Base-by-base conservation (phyloP, 176 grass and related monocot species). In the Chrysopogon serrulatus region DNA sequence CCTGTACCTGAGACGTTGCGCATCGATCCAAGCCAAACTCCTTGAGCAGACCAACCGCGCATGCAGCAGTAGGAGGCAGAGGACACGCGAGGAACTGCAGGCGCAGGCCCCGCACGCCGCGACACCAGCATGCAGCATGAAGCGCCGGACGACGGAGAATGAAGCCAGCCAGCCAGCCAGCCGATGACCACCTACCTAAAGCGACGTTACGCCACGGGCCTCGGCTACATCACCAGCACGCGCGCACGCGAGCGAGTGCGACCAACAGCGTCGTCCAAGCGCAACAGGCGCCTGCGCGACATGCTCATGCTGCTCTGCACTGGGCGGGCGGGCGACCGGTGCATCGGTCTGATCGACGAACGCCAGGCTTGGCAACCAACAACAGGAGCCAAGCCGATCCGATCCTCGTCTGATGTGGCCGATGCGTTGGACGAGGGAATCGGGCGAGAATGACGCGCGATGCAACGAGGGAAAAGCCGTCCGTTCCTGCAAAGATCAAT, bases 131-230 rank as follows among this genome's bases (percentile, higher is more conserved):
- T 68, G 18, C n/a, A 17, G 45, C n/a, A n/a, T n/a, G n/a, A n/a
- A 30, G 14, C 36, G 75, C n/a, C 36, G n/a, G 54, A 27, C 53
- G 26, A n/a, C 32, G 47, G 32, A 21, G 31, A n/a, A n/a, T n/a
- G n/a, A n/a, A n/a, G n/a, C n/a, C n/a, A n/a, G n/a, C n/a, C n/a
- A n/a, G n/a, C n/a, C n/a, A 48, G 5, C 0, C 24, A 0, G 6
- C 48, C 65, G 36, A 53, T 44, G 44, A 36, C 71, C 6, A 24
- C 35, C 49, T 10, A 62, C 56, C 83, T 28, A 79, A 42, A 70
- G 74, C 83, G 83, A 85, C 74, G 83, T 37, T 24, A 36, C 54
- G 45, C 69, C 56, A 9, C 53, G 68, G 14, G 45, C 64, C 7
- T 37, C 65, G 33, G 35, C 9, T n/a, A 10, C 61, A 61, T 27